phyloP scores from a whole-genome alignment of 371 early-diverging fungal species.

The Mortierella sp. region DNA sequence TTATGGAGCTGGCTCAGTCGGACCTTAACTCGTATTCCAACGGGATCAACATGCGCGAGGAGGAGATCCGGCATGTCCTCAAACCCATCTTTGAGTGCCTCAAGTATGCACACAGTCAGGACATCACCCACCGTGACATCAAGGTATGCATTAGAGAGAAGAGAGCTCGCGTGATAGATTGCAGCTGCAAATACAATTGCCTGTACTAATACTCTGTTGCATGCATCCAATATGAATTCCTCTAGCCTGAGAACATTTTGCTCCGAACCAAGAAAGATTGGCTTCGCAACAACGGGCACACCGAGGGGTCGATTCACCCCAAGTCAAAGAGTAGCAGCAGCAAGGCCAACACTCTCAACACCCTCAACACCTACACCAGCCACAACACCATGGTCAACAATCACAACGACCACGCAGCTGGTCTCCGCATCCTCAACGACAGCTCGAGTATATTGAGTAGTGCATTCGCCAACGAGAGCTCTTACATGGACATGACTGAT shows the following conservation, averaged over 20 bases:
- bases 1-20: constrained; percentile 55
- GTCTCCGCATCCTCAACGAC: constrained; percentile 16
- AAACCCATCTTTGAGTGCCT: constrained; percentile 57
- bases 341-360: background rate
- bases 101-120: constrained; percentile 45
- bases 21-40: constrained; percentile 57
- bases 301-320: background rate
- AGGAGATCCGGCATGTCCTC: constrained; percentile 52
- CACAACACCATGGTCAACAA: constrained; percentile 10
- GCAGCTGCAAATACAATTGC: background rate
- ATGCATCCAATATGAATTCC: background rate
- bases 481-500: constrained; percentile 23
- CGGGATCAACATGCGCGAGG: constrained; percentile 56
- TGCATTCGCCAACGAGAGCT: constrained; percentile 33
- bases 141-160: constrained; percentile 24
- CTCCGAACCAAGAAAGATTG: constrained; percentile 45
- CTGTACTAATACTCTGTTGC: background rate
- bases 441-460: constrained; percentile 33
- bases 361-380: constrained; percentile 5
- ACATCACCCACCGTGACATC: constrained; percentile 56
- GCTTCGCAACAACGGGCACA: constrained; percentile 24
- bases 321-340: constrained; percentile 8
- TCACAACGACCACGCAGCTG: background rate
- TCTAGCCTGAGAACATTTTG: constrained; percentile 53
- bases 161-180: background rate